phyloP scores from a whole-genome alignment of 208 protist species.

The Zelonia costaricensis region DNA sequence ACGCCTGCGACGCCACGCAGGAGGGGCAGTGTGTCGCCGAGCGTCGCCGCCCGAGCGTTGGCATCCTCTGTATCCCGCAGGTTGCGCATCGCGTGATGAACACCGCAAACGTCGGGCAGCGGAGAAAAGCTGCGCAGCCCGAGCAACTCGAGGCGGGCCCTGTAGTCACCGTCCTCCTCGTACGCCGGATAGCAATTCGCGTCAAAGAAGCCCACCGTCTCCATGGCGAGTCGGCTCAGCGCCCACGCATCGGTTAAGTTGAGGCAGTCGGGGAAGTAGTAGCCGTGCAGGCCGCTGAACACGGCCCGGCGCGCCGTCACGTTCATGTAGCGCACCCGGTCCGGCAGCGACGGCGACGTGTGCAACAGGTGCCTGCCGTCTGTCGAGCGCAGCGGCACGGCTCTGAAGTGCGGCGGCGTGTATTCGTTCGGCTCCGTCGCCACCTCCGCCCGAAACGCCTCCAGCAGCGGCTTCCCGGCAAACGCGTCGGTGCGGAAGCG shows the following conservation, averaged over 20 bases:
- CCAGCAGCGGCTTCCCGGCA: slow-evolving; percentile 12
- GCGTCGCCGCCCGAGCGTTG: background rate
- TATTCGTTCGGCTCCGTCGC: slow-evolving; percentile 22
- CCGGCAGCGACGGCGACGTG: slow-evolving; percentile 35
- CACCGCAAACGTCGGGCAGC: background rate
- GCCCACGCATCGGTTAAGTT: slow-evolving; percentile 12
- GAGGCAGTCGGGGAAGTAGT: slow-evolving; percentile 13
- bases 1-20: background rate
- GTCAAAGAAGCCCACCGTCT: slow-evolving; percentile 42
- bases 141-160: slow-evolving; percentile 9
- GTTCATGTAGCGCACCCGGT: slow-evolving; percentile 35
- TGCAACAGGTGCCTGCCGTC: slow-evolving; percentile 20
- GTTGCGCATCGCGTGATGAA: background rate
- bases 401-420: slow-evolving; percentile 18
- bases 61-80: background rate
- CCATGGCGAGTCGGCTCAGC: slow-evolving; percentile 33
- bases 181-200: slow-evolving; percentile 50
- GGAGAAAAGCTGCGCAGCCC: slow-evolving; percentile 11
- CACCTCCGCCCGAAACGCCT: slow-evolving; percentile 27
- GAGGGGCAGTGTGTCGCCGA: background rate
- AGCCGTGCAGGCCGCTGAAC: slow-evolving; percentile 2
- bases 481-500: slow-evolving; percentile 7
- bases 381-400: slow-evolving; percentile 23
- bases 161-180: slow-evolving; percentile 39
- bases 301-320: background rate